Evolutionary conservation across 352 stramenopile genomes (phyloP).

Genomic region (Pythium insidiosum): DNA sequence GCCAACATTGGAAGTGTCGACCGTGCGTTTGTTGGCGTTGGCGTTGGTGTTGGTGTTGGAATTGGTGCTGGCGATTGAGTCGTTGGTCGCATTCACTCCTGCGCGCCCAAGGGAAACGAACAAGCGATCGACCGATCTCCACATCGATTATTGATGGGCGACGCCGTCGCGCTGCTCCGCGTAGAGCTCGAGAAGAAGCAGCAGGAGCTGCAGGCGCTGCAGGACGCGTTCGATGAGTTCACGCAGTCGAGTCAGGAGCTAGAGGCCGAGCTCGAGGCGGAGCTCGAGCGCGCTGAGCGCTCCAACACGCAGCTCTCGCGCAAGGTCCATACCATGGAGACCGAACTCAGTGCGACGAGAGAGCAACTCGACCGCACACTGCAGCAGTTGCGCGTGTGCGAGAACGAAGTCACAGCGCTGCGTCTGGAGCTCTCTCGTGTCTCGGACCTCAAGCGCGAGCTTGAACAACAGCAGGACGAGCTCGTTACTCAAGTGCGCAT

Average conservation of each 20-base stretch:
- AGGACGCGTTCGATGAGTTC: constrained; percentile 77
- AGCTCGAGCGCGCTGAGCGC: constrained; percentile 57
- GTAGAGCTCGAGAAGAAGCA: constrained; percentile 40
- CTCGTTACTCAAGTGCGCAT: constrained; percentile 77
- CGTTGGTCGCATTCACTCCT: no score
- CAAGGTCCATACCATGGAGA: constrained; percentile 47
- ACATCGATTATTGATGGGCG: no score
- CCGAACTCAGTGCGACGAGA: constrained; percentile 34
- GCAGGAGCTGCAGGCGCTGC: constrained; percentile 56
- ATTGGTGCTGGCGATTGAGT: no score
- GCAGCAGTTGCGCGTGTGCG: constrained; percentile 38
- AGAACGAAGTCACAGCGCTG: constrained; percentile 37
- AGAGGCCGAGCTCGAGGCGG: constrained; percentile 68
- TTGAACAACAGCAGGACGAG: constrained; percentile 75
- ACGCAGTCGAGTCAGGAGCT: constrained; percentile 78
- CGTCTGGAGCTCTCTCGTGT: constrained; percentile 29
- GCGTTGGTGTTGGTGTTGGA: no score
- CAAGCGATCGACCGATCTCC: no score
- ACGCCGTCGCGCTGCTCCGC: constrained; percentile 21
- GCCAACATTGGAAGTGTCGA: no score
- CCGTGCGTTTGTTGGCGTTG: no score
- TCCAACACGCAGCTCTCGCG: constrained; percentile 27
- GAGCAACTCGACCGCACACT: constrained; percentile 47
- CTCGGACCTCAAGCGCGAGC: constrained; percentile 28
- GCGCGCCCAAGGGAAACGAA: no score